These are phyloP conservation scores for Aureobasidium sp. DNA, from an alignment of 2,329 filamentous ascomycete species.

Conservation along the genomic window DNA sequence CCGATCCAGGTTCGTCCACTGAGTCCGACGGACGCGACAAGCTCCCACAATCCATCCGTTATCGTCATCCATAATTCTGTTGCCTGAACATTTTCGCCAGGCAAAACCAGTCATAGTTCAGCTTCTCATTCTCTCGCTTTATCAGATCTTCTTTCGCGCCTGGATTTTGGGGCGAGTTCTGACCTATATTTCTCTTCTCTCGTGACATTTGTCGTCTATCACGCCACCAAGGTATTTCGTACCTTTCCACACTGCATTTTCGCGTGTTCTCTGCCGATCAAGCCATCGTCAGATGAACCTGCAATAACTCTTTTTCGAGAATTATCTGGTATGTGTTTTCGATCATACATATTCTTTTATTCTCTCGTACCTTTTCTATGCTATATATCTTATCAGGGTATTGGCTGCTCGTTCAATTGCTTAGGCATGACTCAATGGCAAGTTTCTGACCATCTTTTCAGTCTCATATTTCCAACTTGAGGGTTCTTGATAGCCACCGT, in stretches of 20 bases:
- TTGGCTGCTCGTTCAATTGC: not conserved
- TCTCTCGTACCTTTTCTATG: not conserved
- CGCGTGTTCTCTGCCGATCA: conserved; percentile 89
- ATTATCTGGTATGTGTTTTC: conserved; percentile 2
- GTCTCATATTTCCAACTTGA: conserved; percentile 41
- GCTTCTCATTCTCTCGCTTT: conserved; percentile 11
- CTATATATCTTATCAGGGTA: not conserved
- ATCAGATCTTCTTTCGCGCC: conserved; percentile 14
- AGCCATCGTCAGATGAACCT: conserved; percentile 97
- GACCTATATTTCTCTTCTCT: not conserved
- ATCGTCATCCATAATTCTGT: conserved; percentile 14
- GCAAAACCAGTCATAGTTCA: conserved; percentile 11
- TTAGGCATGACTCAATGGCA: not conserved
- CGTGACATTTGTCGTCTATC: not conserved
- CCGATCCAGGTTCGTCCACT: conserved; percentile 1
- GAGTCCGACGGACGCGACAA: conserved; percentile 3
- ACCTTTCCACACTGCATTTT: conserved; percentile 12
- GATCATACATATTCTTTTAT: not conserved
- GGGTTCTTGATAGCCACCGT: conserved; percentile 52
- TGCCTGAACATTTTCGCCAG: conserved; percentile 16
- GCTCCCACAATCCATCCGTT: conserved; percentile 6
- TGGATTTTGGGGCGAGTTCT: not conserved
- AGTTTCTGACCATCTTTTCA: conserved; percentile 1
- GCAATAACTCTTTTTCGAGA: conserved; percentile 37
- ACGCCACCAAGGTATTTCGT: conserved; percentile 13